Evolutionary conservation across 129 eudicot genomes (phyloP).

Genomic region (Rutidosis leptorrhynchoides): DNA sequence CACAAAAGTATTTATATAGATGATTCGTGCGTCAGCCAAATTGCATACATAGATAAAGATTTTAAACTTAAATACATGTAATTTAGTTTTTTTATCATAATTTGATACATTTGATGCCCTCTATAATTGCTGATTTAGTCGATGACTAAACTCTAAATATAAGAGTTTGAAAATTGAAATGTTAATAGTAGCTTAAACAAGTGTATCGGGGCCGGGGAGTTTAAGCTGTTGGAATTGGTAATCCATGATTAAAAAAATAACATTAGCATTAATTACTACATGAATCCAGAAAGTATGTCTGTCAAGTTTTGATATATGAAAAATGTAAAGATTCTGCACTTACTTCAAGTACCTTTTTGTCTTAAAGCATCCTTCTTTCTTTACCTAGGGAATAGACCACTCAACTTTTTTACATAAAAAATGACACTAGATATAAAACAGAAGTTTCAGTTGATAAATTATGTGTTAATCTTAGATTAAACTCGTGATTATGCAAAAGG

Average conservation of each 20-base stretch:
- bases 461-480: slow-evolving; percentile 2
- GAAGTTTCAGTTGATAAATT: slow-evolving; percentile 28
- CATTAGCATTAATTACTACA: slow-evolving; percentile 34
- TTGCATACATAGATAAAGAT: too few species aligned
- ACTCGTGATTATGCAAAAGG: background rate
- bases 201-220: slow-evolving; percentile 7
- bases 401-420: slow-evolving; percentile 14
- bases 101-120: too few species aligned
- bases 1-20: too few species aligned
- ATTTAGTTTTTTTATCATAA: too few species aligned
- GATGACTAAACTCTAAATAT: background rate
- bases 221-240: slow-evolving; percentile 1
- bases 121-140: too few species aligned
- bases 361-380: slow-evolving; percentile 25
- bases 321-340: slow-evolving; percentile 34
- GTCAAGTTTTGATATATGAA: slow-evolving; percentile 34
- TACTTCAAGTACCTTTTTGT: slow-evolving; percentile 38
- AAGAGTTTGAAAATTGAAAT: background rate
- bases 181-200: background rate
- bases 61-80: too few species aligned
- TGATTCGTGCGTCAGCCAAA: too few species aligned
- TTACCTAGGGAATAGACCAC: slow-evolving; percentile 10
- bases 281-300: slow-evolving; percentile 36
- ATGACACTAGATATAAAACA: slow-evolving; percentile 30
- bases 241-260: slow-evolving; percentile 28